These are phyloP conservation scores for Pseudophaeomoniella oleicola DNA, from an alignment of 2,329 filamentous ascomycete species.

Conservation along the genomic window DNA sequence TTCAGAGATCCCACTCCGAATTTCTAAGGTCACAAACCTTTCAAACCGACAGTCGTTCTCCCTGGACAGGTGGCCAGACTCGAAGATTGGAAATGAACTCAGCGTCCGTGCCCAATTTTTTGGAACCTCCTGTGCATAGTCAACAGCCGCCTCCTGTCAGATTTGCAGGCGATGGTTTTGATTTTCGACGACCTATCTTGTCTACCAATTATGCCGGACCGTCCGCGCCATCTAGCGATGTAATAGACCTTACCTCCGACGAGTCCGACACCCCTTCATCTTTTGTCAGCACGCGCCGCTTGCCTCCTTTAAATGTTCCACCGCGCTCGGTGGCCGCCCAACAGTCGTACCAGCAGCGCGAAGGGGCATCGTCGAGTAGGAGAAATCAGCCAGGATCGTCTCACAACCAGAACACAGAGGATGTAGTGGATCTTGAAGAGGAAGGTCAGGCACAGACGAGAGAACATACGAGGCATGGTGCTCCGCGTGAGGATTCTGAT, in stretches of 20 bases:
- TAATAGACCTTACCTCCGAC: constrained; percentile 19
- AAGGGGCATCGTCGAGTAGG: too few species aligned
- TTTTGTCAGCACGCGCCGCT: background rate
- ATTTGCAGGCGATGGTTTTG: constrained; percentile 18
- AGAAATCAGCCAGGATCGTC: background rate
- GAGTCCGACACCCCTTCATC: constrained; percentile 19
- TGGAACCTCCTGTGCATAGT: background rate
- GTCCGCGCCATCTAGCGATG: constrained; percentile 1
- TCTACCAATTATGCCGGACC: constrained; percentile 16
- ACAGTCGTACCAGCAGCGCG: background rate
- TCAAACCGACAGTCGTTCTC: background rate
- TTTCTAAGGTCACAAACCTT: background rate
- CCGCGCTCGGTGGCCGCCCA: background rate
- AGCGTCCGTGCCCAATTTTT: background rate
- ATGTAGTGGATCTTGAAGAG: background rate
- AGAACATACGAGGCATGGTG: background rate
- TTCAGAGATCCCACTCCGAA: background rate
- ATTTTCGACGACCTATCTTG: constrained; percentile 37
- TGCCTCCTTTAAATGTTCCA: background rate
- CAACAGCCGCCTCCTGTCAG: constrained; percentile 5
- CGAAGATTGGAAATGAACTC: background rate
- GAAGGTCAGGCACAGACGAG: background rate
- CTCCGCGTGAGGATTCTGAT: background rate
- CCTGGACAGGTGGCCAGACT: background rate
- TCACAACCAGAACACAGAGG: background rate